Conservation (phyloP, 768 basidiomycete species). For the Hysterangium stoloniferum region DNA sequence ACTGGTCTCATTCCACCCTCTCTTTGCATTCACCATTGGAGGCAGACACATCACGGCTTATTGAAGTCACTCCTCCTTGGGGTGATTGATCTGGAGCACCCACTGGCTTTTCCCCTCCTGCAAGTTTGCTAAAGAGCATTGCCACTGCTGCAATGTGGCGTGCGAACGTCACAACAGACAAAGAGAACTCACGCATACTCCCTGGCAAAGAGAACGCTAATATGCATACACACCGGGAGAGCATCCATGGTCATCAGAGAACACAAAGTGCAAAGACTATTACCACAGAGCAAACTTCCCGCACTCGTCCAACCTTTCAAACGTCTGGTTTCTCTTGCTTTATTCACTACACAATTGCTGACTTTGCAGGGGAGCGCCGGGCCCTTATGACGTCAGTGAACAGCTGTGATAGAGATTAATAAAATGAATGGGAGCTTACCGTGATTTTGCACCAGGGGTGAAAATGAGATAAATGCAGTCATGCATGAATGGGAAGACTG, state of each 20-base stretch:
- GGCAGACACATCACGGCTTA: not conserved
- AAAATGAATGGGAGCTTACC: too few relatives aligned
- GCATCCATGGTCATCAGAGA: conserved; percentile 1
- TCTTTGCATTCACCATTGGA: conserved; percentile 1
- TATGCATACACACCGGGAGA: not conserved
- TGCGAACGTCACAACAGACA: too few relatives aligned
- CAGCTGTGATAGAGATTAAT: too few relatives aligned
- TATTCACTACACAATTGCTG: too few relatives aligned
- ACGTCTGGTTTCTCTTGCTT: not conserved
- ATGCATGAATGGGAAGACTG: too few relatives aligned
- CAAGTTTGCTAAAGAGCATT: conserved; percentile 10
- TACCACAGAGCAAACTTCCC: not conserved
- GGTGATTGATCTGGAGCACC: not conserved
- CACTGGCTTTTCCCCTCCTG: conserved; percentile 4
- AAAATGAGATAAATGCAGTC: too few relatives aligned
- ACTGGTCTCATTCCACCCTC: conserved; percentile 1
- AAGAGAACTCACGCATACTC: not conserved
- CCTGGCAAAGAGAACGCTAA: conserved; percentile 1
- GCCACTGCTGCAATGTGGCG: not conserved
- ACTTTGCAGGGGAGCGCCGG: too few relatives aligned
- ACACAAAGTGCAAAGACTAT: conserved; percentile 1
- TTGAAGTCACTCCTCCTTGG: not conserved
- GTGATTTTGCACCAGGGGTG: too few relatives aligned
- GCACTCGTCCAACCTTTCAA: conserved; percentile 1
- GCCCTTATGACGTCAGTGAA: too few relatives aligned